Percentiles rank a stretch among this genome's conserved stretches.
Conservation (phyloP, 2,329 filamentous ascomycete genomes). For the Cladosporium austrohemisphaericum region DNA sequence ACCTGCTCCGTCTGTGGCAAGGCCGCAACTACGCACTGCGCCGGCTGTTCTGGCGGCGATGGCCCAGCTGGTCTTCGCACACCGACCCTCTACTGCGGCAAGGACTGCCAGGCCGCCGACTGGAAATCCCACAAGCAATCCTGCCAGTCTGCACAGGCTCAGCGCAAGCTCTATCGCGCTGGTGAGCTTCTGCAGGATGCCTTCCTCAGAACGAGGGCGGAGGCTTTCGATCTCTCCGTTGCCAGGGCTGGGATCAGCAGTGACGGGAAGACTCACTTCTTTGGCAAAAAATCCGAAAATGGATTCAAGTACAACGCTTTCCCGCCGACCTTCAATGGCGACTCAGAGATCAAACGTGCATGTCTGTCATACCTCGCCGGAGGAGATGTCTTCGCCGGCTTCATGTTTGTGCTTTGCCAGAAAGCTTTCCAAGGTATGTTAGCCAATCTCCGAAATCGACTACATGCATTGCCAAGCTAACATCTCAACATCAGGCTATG, state of each 20-base stretch:
- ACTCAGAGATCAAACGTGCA: background rate
- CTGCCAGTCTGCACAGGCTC: constrained; percentile 4
- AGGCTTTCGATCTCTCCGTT: constrained; percentile 15
- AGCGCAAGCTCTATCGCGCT: constrained; percentile 21
- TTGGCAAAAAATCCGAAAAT: no score
- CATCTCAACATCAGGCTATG: background rate
- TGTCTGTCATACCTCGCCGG: background rate
- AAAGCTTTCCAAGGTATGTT: background rate
- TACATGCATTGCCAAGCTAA: background rate
- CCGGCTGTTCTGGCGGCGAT: background rate
- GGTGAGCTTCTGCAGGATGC: constrained; percentile 18
- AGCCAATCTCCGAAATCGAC: no score
- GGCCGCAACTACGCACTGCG: background rate
- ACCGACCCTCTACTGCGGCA: constrained; percentile 17
- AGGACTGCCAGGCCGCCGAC: constrained; percentile 16
- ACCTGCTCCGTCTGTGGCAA: constrained; percentile 1
- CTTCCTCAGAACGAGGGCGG: constrained; percentile 17
- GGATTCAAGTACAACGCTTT: no score
- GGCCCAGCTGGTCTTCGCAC: background rate
- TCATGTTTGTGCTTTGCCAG: background rate
- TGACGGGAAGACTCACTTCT: background rate
- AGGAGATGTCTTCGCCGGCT: background rate
- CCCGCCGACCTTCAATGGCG: background rate
- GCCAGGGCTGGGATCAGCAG: constrained; percentile 6
- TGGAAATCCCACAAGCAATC: constrained; percentile 12